Percentiles rank a stretch among this genome's conserved stretches.
Evolutionary conservation across 148 eudicot species (phyloP).

Genomic region (Persicaria tinctoria): DNA sequence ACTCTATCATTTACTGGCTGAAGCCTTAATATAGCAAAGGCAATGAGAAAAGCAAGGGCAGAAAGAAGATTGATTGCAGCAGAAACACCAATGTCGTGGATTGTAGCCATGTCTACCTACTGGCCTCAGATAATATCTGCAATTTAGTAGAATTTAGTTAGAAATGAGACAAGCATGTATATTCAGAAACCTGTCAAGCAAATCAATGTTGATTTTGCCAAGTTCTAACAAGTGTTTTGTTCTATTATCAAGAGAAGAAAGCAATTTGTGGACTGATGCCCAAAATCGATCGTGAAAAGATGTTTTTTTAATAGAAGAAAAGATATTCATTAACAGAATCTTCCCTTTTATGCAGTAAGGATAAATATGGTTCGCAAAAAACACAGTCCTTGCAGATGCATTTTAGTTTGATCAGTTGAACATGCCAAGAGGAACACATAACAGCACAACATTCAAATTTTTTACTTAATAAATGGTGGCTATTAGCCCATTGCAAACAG

Average conservation of each 20-base stretch:
- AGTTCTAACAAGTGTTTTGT: background rate
- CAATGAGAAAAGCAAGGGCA: slow-evolving; percentile 69
- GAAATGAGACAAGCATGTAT: background rate
- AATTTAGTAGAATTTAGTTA: background rate
- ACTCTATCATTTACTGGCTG: slow-evolving; percentile 92
- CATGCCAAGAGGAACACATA: background rate
- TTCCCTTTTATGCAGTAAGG: background rate
- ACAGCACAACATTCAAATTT: background rate
- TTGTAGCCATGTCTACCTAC: slow-evolving; percentile 48
- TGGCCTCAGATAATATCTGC: slow-evolving; percentile 1
- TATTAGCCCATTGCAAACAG: background rate
- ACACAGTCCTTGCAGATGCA: background rate
- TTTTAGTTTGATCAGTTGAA: background rate
- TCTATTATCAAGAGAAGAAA: background rate
- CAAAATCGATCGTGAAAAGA: background rate
- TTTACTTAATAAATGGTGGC: background rate
- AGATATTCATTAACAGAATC: background rate
- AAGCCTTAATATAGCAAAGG: slow-evolving; percentile 81
- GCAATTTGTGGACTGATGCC: background rate
- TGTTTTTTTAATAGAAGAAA: background rate
- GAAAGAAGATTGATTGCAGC: slow-evolving; percentile 68
- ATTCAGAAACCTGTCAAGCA: background rate
- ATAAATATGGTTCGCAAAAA: background rate
- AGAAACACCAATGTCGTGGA: slow-evolving; percentile 56
- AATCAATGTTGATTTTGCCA: background rate